phyloP scores from a whole-genome alignment of 371 early-diverging fungal genomes.

The Mortierella sp. region DNA sequence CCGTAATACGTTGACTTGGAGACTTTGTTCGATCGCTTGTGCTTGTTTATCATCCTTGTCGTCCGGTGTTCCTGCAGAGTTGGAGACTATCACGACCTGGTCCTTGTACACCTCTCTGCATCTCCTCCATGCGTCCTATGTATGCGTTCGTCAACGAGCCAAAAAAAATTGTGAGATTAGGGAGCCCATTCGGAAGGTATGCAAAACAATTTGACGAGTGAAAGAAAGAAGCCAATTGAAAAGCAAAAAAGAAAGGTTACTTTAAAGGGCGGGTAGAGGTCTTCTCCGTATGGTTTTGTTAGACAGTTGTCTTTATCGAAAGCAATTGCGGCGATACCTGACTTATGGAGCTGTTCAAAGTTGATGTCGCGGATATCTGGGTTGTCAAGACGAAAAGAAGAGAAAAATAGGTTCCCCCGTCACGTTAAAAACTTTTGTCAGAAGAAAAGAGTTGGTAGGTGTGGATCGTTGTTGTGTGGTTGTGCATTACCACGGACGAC shows the following conservation, averaged over 20 bases:
- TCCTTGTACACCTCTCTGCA: constrained; percentile 76
- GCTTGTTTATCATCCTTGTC: constrained; percentile 70
- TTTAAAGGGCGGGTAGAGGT: constrained; percentile 78
- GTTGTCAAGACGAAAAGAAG: neutral
- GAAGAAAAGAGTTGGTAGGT: no score
- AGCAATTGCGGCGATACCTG: constrained; percentile 76
- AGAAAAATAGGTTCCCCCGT: neutral
- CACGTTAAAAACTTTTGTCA: no score
- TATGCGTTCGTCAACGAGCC: no score
- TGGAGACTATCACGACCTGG: constrained; percentile 87
- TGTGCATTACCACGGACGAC: constrained; percentile 72
- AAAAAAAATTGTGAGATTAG: neutral
- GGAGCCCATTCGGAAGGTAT: no score
- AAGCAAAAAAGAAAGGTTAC: constrained; percentile 46
- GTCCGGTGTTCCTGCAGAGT: constrained; percentile 92
- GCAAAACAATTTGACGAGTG: neutral
- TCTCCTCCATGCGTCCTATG: constrained; percentile 75
- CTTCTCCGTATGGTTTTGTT: constrained; percentile 84
- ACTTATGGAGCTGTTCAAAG: constrained; percentile 67
- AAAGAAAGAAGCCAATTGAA: neutral
- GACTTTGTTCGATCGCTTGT: constrained; percentile 58
- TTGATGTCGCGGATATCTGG: constrained; percentile 80
- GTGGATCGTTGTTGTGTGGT: neutral
- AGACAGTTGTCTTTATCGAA: constrained; percentile 98
- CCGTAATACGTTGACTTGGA: constrained; percentile 70